Evolutionary conservation across 192 early-diverging fungal species (phyloP).

Genomic region (Dissophora globulifera): DNA sequence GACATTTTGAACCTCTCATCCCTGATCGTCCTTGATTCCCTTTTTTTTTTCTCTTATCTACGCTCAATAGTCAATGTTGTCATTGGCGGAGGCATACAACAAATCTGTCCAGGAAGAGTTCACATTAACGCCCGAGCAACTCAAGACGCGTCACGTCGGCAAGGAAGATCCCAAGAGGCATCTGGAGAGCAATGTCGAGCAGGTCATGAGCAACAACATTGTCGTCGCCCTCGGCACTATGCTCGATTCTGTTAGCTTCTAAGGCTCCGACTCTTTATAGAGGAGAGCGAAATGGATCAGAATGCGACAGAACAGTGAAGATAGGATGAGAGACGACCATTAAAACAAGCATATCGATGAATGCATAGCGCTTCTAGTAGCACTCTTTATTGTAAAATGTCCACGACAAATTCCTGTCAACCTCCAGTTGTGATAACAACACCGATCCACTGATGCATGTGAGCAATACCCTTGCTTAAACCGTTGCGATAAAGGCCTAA

Average conservation of each 20-base stretch:
- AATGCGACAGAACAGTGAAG: too few species aligned
- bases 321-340: too few species aligned
- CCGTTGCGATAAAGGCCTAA: slow-evolving; percentile 48
- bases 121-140: slow-evolving; percentile 91
- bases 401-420: neutral
- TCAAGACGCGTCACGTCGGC: slow-evolving; percentile 99
- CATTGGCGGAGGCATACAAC: slow-evolving; percentile 92
- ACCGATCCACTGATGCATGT: too few species aligned
- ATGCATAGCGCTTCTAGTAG: neutral
- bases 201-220: slow-evolving; percentile 95
- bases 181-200: slow-evolving; percentile 92
- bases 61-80: slow-evolving; percentile 78
- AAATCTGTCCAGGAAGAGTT: slow-evolving; percentile 98
- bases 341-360: neutral
- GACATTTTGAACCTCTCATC: neutral
- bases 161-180: slow-evolving; percentile 99
- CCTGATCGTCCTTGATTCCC: neutral
- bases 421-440: too few species aligned
- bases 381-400: slow-evolving; percentile 2
- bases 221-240: slow-evolving; percentile 94
- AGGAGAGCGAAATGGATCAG: too few species aligned
- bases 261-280: too few species aligned
- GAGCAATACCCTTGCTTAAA: slow-evolving; percentile 2
- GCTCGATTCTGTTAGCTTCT: slow-evolving; percentile 81
- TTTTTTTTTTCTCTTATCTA: neutral